Base-by-base conservation (phyloP, 1,284 basidiomycete genomes). In the Ustilago esculenta region DNA sequence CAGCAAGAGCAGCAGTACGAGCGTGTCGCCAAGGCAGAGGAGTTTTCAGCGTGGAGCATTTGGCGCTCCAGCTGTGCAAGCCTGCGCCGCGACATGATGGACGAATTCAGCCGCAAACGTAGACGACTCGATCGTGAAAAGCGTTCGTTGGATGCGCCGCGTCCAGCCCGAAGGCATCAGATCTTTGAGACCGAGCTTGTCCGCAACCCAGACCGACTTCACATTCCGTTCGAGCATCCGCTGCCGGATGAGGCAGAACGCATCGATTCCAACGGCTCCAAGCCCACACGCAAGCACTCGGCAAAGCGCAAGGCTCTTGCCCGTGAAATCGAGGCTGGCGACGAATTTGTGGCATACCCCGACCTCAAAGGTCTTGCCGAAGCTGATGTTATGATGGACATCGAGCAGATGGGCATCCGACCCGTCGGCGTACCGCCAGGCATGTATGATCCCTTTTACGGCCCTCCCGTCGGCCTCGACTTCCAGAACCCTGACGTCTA, bases 61-160 rank as follows among this genome's bases (percentile, higher is more conserved):
- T 84, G 86, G 45, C 88, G 87, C 4, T 70, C 69, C 3, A 65
- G 57, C 46, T 72, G 59, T 23, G 60, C 65, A 4, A 41, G 44
- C 41, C 83, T 93, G n/a, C 89, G 92, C 69, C 88, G 86, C 0
- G 87, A 89, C 15, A 90, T 92, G 89, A 88, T 92, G 48, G 87
- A 91, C 0, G 91, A 93, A 69, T 87, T 88, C 14, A 92, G 90
- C 71, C 85, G 90, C 59, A 92, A 93, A 81, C 85, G 90, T 46
- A 85, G 92, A 34, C 86, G 86, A 48, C 81, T 94, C 24, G 92
- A 94, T 78, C 85, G 92, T 54, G 92, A 94, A 56, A 87, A 91
- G 67, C 86, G 91, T 51, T 84, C 86, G 1, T 70, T 88, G 3
- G 92, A 93, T 72, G 85, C 88, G n/a, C 90, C 90, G 15, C 87